Conservation (phyloP, 768 basidiomycete genomes). For the Auricularia sp. region DNA sequence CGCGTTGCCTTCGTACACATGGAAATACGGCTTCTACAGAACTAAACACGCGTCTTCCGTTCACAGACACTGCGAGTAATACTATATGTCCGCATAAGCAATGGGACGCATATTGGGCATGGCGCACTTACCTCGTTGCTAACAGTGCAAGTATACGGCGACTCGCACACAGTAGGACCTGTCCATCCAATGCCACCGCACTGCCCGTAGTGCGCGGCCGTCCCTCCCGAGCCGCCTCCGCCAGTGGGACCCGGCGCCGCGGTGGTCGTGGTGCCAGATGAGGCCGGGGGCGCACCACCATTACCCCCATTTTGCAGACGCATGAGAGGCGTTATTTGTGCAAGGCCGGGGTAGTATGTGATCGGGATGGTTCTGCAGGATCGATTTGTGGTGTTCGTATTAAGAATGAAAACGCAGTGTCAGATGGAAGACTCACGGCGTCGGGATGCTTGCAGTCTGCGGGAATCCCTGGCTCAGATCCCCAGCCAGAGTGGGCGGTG, state of each 20-base stretch:
- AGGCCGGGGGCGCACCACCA: neutral
- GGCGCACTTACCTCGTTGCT: slow-evolving; percentile 12
- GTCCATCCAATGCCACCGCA: slow-evolving; percentile 27
- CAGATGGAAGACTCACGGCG: slow-evolving; percentile 13
- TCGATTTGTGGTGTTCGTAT: neutral
- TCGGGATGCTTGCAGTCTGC: slow-evolving; percentile 15
- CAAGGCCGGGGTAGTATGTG: slow-evolving; percentile 16
- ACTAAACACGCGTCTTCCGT: too few species aligned
- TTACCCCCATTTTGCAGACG: neutral
- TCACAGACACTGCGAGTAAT: neutral
- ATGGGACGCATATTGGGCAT: neutral
- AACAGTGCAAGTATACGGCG: slow-evolving; percentile 22
- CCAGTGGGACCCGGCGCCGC: neutral
- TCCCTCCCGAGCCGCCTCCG: neutral
- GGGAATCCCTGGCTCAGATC: slow-evolving; percentile 16
- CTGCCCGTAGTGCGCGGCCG: neutral
- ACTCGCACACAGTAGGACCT: slow-evolving; percentile 26
- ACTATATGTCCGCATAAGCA: neutral
- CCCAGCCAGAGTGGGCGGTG: slow-evolving; percentile 18
- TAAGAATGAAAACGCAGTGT: neutral
- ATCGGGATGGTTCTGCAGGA: slow-evolving; percentile 16
- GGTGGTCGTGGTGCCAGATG: neutral
- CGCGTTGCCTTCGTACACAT: too few species aligned
- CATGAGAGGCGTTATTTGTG: slow-evolving; percentile 17
- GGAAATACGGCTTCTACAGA: too few species aligned